Evolutionary conservation across 345 rosid genomes (phyloP), one percentile per base, ranked within the genome.

Genomic region (Citropsis articulata): DNA sequence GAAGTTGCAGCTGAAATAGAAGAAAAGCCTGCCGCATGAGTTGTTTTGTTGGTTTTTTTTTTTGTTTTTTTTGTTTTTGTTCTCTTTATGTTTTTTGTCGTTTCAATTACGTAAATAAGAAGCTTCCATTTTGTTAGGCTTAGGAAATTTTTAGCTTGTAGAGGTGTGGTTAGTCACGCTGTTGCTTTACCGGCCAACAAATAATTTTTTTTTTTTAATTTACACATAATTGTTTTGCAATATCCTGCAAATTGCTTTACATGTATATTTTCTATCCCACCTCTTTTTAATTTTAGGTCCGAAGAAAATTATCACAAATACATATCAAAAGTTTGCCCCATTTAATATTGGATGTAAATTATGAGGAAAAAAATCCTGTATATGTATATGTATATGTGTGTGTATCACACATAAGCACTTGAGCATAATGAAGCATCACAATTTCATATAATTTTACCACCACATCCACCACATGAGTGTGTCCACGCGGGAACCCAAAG

Each of bases 41-140:
- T 27, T 7, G 18, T 8, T 75, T 22, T 28, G 48, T n/a, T 42
- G 6, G 21, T 65, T 75, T 53, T 4, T 35, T 33, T 33, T 5
- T 31, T 30, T 30, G 12, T n/a, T 0, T 73, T 30, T n/a, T 14
- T 4, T n/a, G 0, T 73, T 30, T n/a, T 14, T 4, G 5, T 36
- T 24, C 9, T 31, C 12, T 64, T 45, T 3, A 16, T 53, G 57
- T 18, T 53, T 53, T 28, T n/a, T 13, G 19, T 30, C 63, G 24
- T 35, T 28, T 50, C 74, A 28, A 71, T 53, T 53, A 4, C 22
- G 74, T 70, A 70, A 70, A 70, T 70, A 48, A 71, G 59, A 71
- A 55, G 62, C 31, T 56, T 55, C 4, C 45, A 33, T 66, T 66
- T 35, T 31, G 45, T 66, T 4, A 33, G 25, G 45, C 30, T 31